A percentile compares a stretch with the other conserved stretches of the same genome.
These are phyloP conservation scores for Hypoxylon lienhwacheense DNA, from an alignment of 495 filamentous ascomycete species.

Conservation along the genomic window DNA sequence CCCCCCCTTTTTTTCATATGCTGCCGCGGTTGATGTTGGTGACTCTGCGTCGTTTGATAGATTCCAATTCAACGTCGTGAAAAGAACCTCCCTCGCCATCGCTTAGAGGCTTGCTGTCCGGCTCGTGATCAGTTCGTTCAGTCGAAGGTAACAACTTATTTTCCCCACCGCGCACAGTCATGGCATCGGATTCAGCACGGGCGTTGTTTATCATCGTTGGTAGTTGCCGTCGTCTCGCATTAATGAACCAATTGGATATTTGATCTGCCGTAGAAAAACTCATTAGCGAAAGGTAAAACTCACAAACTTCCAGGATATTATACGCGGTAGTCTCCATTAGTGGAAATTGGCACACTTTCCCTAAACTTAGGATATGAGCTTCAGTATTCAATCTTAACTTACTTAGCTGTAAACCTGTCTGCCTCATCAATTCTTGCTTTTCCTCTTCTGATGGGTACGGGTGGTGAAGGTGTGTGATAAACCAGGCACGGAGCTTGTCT, in stretches of 20 bases:
- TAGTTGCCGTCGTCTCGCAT: slow-evolving; percentile 78
- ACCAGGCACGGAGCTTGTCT: slow-evolving; percentile 79
- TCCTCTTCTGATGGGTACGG: slow-evolving; percentile 91
- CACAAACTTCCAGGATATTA: background rate
- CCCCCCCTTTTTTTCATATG: slow-evolving; percentile 22
- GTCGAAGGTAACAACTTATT: slow-evolving; percentile 27
- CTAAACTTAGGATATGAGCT: background rate
- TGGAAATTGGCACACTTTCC: background rate
- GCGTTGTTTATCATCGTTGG: slow-evolving; percentile 63
- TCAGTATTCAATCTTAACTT: slow-evolving; percentile 51
- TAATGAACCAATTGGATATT: slow-evolving; percentile 97
- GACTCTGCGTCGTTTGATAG: slow-evolving; percentile 15
- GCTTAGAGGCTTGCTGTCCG: slow-evolving; percentile 37
- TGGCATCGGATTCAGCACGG: slow-evolving; percentile 45
- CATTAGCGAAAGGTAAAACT: slow-evolving; percentile 14
- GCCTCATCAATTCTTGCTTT: slow-evolving; percentile 76
- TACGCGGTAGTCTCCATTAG: background rate
- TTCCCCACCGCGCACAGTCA: slow-evolving; percentile 27
- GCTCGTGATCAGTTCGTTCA: slow-evolving; percentile 37
- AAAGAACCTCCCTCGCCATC: slow-evolving; percentile 43
- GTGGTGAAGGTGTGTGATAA: slow-evolving; percentile 71
- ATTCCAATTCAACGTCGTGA: slow-evolving; percentile 36
- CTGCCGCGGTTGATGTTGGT: slow-evolving; percentile 25
- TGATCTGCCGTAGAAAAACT: slow-evolving; percentile 46
- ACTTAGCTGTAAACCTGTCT: slow-evolving; percentile 78